Base-by-base conservation (phyloP, 371 early-diverging fungal species). In the Apophysomyces sp. region DNA sequence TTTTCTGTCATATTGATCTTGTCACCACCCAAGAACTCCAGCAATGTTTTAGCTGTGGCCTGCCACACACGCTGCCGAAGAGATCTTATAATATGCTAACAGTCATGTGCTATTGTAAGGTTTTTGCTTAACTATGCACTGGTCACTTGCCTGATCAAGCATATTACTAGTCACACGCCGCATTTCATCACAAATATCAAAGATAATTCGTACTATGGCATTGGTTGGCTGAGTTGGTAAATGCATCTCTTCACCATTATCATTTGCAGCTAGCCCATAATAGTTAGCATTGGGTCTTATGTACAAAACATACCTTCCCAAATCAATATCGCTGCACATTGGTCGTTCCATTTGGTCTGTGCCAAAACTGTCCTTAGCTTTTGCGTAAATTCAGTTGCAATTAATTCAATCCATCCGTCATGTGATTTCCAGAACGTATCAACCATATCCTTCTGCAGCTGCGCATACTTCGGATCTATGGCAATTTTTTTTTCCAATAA, bases 161-260 rank as follows among this genome's bases (percentile, higher is more conserved):
- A 74, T 57, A 1, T 52, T 60, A 13, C 75, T 73, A 55, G 76
- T 67, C 2, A 74, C 68, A 12, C 74, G 76, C 32, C 81, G 83
- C 57, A 86, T 68, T 36, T 84, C 84, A 44, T 81, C 72, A 28
- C 81, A 83, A 6, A 81, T 52, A 32, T 60, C 71, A 52, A 79
- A 81, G 18, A 84, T 41, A 0, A 67, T 69, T 12, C 60, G 60
- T 24, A 73, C 65, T 9, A 79, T 65, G 0, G 65, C 68, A 28
- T 77, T 78, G 12, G 82, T 80, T 24, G 79, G 71, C 58, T 83
- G 81, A 34, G 72, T 79, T 3, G 86, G 86, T 4, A 86, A 29
- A 6, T 52, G 56, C 2, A 74, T 55, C 34, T 61, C 65, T 7
- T 73, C 77, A 32, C 58, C 62, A 18, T 69, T 60, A 13, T 68